Percentiles rank a stretch among this genome's conserved stretches.
These are phyloP conservation scores for Phyllosticta citriasiana DNA, from an alignment of 2,329 filamentous ascomycete species.

Conservation along the genomic window DNA sequence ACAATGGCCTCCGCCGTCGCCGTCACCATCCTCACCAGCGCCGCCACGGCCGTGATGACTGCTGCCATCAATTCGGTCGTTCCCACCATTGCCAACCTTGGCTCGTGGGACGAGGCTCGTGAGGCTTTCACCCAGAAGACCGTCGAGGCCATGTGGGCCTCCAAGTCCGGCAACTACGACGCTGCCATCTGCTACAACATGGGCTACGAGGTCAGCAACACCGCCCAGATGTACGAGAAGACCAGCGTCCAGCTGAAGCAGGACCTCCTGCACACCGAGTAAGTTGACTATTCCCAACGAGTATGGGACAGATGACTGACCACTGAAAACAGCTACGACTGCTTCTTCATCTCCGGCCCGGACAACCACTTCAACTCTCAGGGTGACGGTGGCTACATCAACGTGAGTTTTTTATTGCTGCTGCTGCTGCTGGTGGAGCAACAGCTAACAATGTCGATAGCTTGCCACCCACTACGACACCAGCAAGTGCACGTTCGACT, in stretches of 20 bases:
- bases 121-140: conserved; percentile 8
- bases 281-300: neutral
- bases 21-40: conserved; percentile 8
- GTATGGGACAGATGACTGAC: neutral
- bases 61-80: conserved; percentile 7
- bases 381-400: conserved; percentile 9
- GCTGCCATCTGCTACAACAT: conserved; percentile 11
- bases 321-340: neutral
- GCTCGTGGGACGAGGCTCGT: conserved; percentile 6
- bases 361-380: conserved; percentile 9
- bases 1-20: conserved; percentile 8
- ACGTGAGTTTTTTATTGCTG: neutral
- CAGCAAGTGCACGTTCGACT: conserved; percentile 7
- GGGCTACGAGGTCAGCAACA: conserved; percentile 9
- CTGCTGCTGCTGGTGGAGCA: neutral
- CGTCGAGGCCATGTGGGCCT: conserved; percentile 5
- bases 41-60: conserved; percentile 2
- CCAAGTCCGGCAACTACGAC: neutral
- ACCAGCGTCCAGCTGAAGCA: neutral
- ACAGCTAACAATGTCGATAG: neutral
- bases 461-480: conserved; percentile 6
- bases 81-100: conserved; percentile 4
- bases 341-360: conserved; percentile 8
- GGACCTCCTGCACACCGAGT: conserved; percentile 4
- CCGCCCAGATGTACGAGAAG: conserved; percentile 5